Evolutionary conservation across 1,139 yeast genomes (phyloP).

Genomic region (Yamadazyma diddensiae): DNA sequence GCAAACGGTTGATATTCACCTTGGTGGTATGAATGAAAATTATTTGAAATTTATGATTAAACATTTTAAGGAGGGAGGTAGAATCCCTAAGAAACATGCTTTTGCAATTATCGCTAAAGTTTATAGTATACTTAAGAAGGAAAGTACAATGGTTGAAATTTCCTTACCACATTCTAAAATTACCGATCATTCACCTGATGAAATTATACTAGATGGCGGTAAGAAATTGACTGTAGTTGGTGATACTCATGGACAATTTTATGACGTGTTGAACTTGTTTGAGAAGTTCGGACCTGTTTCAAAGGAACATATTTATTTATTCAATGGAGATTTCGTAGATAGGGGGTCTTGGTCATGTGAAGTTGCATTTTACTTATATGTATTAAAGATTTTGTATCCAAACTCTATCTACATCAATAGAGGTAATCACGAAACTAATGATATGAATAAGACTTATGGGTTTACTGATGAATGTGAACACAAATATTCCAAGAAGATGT

Average conservation of each 20-base stretch:
- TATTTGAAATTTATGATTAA: conserved; percentile 68
- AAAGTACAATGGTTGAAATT: conserved; percentile 76
- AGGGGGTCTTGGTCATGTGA: conserved; percentile 99
- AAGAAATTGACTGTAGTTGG: conserved; percentile 81
- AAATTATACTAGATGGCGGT: conserved; percentile 25
- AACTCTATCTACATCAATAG: conserved; percentile 70
- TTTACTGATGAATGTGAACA: conserved; percentile 94
- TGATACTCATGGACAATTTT: conserved; percentile 97
- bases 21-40: conserved; percentile 36
- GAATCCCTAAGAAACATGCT: conserved; percentile 75
- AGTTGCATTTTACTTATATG: conserved; percentile 79
- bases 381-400: conserved; percentile 81
- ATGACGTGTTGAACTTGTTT: conserved; percentile 81
- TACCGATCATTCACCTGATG: conserved; percentile 10
- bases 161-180: conserved; percentile 36
- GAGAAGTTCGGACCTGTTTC: conserved; percentile 66
- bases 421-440: conserved; percentile 96
- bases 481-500: conserved; percentile 82
- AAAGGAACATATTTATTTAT: conserved; percentile 70
- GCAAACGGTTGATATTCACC: conserved; percentile 20
- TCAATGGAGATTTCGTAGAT: conserved; percentile 97
- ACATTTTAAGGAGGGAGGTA: conserved; percentile 69
- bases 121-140: conserved; percentile 59
- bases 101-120: conserved; percentile 80
- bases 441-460: conserved; percentile 96